Conservation (phyloP, 331 rosid species). For the Quercus phellos region DNA sequence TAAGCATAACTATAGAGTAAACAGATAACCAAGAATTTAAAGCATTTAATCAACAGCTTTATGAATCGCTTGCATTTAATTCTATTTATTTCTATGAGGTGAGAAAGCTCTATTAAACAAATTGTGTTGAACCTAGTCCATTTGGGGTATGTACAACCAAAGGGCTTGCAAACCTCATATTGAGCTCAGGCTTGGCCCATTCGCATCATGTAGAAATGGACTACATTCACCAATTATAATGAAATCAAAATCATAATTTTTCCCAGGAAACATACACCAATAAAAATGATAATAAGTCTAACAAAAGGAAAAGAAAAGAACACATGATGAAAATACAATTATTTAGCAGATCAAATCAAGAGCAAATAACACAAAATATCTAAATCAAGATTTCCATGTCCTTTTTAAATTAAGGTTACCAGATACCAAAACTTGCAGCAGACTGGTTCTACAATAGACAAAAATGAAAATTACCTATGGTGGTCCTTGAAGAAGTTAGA, state of each 20-base stretch:
- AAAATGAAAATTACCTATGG: constrained; percentile 62
- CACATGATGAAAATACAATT: neutral
- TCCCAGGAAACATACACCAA: neutral
- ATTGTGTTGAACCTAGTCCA: neutral
- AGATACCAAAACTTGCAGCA: neutral
- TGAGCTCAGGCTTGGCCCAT: neutral
- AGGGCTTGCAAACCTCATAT: neutral
- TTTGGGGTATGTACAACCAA: neutral
- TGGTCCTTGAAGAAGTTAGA: constrained; percentile 89
- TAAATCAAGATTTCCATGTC: neutral
- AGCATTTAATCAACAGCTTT: neutral
- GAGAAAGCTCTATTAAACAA: neutral
- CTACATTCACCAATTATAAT: neutral
- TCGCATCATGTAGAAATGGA: neutral
- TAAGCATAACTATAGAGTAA: neutral
- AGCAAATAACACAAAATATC: neutral
- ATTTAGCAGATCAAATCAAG: neutral
- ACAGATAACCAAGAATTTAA: neutral
- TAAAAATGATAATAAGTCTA: neutral
- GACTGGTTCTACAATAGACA: neutral
- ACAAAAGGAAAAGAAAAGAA: neutral
- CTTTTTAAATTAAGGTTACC: neutral
- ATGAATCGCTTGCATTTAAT: neutral
- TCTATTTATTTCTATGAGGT: neutral
- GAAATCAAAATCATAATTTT: neutral